These are phyloP conservation scores for Saccharomyces hybrid DNA, from an alignment of 1,139 yeast species.

Conservation along the genomic window DNA sequence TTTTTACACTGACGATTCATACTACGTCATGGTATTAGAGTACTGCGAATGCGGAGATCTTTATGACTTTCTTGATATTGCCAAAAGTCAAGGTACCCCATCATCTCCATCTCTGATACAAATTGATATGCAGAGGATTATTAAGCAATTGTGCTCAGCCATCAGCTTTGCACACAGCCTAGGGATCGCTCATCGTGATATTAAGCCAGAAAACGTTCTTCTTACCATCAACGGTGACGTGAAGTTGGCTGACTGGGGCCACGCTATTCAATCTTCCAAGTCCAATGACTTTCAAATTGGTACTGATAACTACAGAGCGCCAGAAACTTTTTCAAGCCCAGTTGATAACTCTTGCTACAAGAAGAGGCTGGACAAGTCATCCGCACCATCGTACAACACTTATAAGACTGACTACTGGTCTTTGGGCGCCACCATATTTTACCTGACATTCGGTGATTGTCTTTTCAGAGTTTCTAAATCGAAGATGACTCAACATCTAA, in stretches of 20 bases:
- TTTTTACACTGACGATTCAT: conserved; percentile 50
- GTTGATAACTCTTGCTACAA: conserved; percentile 20
- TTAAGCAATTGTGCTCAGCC: conserved; percentile 65
- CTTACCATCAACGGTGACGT: conserved; percentile 60
- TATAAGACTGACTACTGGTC: conserved; percentile 87
- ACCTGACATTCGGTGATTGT: conserved; percentile 76
- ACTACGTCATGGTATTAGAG: conserved; percentile 61
- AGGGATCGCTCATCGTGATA: conserved; percentile 76
- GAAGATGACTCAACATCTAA: conserved; percentile 19
- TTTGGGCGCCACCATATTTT: conserved; percentile 72
- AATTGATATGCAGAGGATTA: conserved; percentile 39
- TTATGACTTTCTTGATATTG: conserved; percentile 54
- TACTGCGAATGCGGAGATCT: conserved; percentile 84
- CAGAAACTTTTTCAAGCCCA: conserved; percentile 46
- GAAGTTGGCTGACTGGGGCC: conserved; percentile 84
- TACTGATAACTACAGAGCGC: conserved; percentile 92
- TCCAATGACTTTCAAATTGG: conserved; percentile 81
- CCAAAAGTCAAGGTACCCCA: conserved; percentile 15
- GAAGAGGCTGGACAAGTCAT: background rate
- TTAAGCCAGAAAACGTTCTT: conserved; percentile 80
- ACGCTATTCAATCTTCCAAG: conserved; percentile 55
- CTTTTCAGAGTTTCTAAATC: conserved; percentile 61
- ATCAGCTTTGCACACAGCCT: conserved; percentile 62
- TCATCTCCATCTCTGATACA: conserved; percentile 39
- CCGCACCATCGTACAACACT: conserved; percentile 35